These are phyloP conservation scores for Cucurbita argyrosperma DNA, from an alignment of 306 rosid species.

Conservation along the genomic window DNA sequence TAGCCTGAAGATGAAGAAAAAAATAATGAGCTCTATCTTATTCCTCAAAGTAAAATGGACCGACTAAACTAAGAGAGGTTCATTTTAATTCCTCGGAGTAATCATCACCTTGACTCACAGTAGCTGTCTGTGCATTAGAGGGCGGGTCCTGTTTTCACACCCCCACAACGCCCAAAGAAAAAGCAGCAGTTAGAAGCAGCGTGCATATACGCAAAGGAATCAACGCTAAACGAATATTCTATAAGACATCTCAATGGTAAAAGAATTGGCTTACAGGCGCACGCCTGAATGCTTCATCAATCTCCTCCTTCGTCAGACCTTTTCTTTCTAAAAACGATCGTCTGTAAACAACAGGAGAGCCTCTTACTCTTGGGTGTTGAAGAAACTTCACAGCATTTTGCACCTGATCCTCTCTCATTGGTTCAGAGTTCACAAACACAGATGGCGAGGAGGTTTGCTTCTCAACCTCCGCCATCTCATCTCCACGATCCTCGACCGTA, in stretches of 20 bases:
- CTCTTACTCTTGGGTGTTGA: slow-evolving; percentile 79
- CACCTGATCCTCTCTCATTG: slow-evolving; percentile 85
- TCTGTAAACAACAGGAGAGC: slow-evolving; percentile 76
- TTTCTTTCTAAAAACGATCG: slow-evolving; percentile 86
- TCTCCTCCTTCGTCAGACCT: slow-evolving; percentile 95
- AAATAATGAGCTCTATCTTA: background rate
- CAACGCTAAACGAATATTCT: background rate
- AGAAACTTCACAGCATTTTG: slow-evolving; percentile 91
- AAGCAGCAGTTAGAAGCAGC: background rate
- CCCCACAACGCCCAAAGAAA: background rate
- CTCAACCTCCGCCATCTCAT: slow-evolving; percentile 34
- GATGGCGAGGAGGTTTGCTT: slow-evolving; percentile 39
- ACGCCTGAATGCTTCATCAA: slow-evolving; percentile 84
- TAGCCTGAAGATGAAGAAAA: background rate
- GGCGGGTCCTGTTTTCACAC: slow-evolving; percentile 49
- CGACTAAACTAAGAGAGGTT: background rate
- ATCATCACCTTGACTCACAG: slow-evolving; percentile 49
- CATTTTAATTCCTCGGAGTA: background rate
- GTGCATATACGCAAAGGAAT: background rate
- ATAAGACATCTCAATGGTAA: background rate
- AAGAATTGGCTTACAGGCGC: slow-evolving; percentile 55
- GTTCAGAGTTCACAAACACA: slow-evolving; percentile 68
- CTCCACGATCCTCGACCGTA: slow-evolving; percentile 31
- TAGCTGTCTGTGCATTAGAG: slow-evolving; percentile 44
- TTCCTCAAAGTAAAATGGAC: background rate